Conservation (phyloP, 2,329 filamentous ascomycete genomes). For the Pseudonectria foliicola region DNA sequence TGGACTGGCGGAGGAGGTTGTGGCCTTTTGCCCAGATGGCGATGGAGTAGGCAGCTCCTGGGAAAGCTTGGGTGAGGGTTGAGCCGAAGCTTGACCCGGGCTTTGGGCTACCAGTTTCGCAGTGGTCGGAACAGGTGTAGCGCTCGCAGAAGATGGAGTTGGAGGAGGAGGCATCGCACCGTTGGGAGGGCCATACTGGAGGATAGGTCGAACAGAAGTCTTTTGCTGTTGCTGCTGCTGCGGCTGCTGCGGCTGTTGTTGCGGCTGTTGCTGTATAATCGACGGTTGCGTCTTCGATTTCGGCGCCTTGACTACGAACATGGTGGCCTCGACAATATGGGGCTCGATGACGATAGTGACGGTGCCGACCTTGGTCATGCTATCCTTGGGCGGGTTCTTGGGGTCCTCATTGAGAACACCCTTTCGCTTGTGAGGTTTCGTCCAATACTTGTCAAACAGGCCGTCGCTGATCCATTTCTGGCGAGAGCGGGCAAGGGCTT, state of each 20-base stretch:
- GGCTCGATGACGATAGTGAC: constrained; percentile 73
- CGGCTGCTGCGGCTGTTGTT: constrained; percentile 17
- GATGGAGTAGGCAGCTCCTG: constrained; percentile 9
- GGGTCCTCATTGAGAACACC: constrained; percentile 55
- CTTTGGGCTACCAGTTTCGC: constrained; percentile 12
- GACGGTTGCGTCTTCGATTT: constrained; percentile 37
- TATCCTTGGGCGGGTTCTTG: constrained; percentile 62
- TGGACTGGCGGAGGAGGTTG: constrained; percentile 12
- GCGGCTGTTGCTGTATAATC: constrained; percentile 8
- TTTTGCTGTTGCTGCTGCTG: constrained; percentile 9
- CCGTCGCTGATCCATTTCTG: constrained; percentile 65
- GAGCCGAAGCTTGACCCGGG: constrained; percentile 12
- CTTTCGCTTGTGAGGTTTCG: constrained; percentile 63
- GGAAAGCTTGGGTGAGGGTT: constrained; percentile 9
- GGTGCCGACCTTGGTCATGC: constrained; percentile 65
- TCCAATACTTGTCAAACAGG: constrained; percentile 72
- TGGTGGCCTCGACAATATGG: constrained; percentile 68
- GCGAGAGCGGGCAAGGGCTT: constrained; percentile 67
- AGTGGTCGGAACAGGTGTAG: constrained; percentile 14
- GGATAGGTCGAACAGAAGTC: constrained; percentile 40
- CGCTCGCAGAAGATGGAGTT: constrained; percentile 25
- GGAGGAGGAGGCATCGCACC: constrained; percentile 52
- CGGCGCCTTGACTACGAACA: constrained; percentile 64
- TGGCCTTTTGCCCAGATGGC: constrained; percentile 10
- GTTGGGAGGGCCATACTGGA: constrained; percentile 60